Conservation (phyloP, 2,329 filamentous ascomycete species). For the Aspergillus latus region DNA sequence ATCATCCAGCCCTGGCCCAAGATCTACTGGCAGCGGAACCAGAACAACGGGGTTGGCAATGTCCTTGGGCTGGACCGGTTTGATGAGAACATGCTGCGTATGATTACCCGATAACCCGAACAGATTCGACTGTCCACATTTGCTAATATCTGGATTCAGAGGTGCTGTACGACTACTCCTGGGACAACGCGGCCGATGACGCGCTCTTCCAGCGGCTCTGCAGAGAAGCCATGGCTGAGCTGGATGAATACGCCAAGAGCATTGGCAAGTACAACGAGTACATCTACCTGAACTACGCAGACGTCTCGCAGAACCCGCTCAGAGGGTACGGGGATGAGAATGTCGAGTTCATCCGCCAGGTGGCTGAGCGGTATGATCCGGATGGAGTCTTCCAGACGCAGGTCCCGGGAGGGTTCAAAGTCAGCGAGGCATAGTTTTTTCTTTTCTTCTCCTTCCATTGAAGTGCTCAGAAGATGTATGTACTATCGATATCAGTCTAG, state of each 20-base stretch:
- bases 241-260: constrained; percentile 29
- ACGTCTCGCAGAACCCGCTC: constrained; percentile 44
- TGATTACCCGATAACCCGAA: not conserved
- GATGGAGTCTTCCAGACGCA: constrained; percentile 29
- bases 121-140: not conserved
- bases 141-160: constrained; percentile 16
- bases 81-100: constrained; percentile 27
- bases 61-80: constrained; percentile 37
- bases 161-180: constrained; percentile 25
- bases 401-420: constrained; percentile 33
- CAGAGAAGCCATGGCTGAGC: constrained; percentile 29
- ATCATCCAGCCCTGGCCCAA: constrained; percentile 47
- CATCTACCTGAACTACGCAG: constrained; percentile 52
- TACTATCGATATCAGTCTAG: no score
- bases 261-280: constrained; percentile 32
- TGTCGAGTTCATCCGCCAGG: constrained; percentile 27
- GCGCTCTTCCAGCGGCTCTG: constrained; percentile 30
- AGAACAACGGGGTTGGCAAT: constrained; percentile 36
- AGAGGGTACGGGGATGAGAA: constrained; percentile 44
- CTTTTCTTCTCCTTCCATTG: no score
- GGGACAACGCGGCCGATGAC: constrained; percentile 36
- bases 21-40: constrained; percentile 34
- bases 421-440: constrained; percentile 9
- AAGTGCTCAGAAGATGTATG: no score
- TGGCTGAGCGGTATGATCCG: constrained; percentile 28